These are phyloP conservation scores for Arachis stenosperma DNA, from an alignment of 306 rosid species.

Conservation along the genomic window DNA sequence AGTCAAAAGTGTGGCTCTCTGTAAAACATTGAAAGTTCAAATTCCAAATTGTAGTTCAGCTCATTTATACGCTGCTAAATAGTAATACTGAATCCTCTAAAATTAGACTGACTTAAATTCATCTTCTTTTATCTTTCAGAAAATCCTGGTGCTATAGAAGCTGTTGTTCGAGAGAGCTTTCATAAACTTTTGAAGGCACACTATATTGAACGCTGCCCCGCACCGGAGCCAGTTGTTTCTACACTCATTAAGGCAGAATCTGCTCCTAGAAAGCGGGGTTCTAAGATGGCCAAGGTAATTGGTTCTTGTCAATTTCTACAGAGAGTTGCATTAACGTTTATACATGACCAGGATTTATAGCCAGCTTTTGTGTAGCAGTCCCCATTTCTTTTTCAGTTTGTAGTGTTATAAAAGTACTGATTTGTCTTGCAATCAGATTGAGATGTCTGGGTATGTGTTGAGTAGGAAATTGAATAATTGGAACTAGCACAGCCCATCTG, in stretches of 20 bases:
- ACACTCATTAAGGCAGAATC: constrained; percentile 46
- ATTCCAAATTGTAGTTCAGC: constrained; percentile 18
- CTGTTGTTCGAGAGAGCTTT: constrained; percentile 57
- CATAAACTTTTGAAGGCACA: constrained; percentile 59
- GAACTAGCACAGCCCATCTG: neutral
- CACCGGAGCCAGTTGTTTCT: constrained; percentile 63
- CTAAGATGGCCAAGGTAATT: constrained; percentile 78
- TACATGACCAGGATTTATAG: neutral
- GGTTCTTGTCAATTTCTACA: constrained; percentile 30
- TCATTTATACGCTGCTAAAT: constrained; percentile 12
- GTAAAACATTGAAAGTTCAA: neutral
- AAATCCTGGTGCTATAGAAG: constrained; percentile 47
- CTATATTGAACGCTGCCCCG: constrained; percentile 84
- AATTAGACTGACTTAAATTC: neutral
- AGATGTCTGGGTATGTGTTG: neutral
- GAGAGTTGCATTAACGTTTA: constrained; percentile 6
- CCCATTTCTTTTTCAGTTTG: constrained; percentile 11
- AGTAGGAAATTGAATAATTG: neutral
- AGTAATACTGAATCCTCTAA: neutral
- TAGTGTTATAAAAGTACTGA: neutral
- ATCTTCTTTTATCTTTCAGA: constrained; percentile 48
- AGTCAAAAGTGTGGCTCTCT: no score
- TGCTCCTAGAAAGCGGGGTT: constrained; percentile 60
- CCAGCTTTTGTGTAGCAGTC: neutral
- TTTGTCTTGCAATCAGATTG: constrained; percentile 6